phyloP scores from a whole-genome alignment of 805 yeast genomes.

The Myxozyma sirexii region DNA sequence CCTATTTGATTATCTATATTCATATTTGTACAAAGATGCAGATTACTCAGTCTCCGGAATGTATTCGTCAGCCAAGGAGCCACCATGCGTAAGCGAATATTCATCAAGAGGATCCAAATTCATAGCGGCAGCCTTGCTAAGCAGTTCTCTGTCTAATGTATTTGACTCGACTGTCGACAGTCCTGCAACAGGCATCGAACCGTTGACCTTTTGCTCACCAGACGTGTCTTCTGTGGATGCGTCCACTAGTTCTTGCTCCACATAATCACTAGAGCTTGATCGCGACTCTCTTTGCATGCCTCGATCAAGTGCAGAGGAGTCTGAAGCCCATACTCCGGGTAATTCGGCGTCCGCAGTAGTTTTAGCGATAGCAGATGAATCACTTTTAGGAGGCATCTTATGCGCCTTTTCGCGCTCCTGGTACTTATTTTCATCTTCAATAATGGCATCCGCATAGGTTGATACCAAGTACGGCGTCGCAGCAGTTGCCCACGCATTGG shows the following conservation, averaged over 20 bases:
- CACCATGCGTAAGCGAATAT: slow-evolving; percentile 26
- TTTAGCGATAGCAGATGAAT: background rate
- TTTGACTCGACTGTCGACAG: background rate
- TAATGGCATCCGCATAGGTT: slow-evolving; percentile 11
- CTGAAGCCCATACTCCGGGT: slow-evolving; percentile 6
- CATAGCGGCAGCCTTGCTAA: slow-evolving; percentile 10
- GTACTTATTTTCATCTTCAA: slow-evolving; percentile 1
- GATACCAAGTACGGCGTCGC: slow-evolving; percentile 27
- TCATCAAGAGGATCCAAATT: slow-evolving; percentile 28
- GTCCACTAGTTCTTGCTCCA: background rate
- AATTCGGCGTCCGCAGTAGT: background rate
- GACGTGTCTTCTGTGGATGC: background rate
- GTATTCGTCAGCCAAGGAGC: slow-evolving; percentile 13
- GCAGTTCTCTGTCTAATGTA: background rate
- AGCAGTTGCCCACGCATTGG: slow-evolving; percentile 30
- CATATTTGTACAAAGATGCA: background rate
- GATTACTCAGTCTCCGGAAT: slow-evolving; percentile 26
- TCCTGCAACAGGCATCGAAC: background rate
- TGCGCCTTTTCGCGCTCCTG: background rate
- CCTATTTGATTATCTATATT: too few relatives aligned
- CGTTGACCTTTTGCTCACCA: background rate
- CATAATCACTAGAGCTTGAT: background rate
- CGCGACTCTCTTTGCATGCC: background rate
- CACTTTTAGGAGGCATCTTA: background rate
- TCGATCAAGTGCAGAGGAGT: background rate